Base-by-base conservation (phyloP, 2,329 filamentous ascomycete species). In the Neoscytalidium dimidiatum region DNA sequence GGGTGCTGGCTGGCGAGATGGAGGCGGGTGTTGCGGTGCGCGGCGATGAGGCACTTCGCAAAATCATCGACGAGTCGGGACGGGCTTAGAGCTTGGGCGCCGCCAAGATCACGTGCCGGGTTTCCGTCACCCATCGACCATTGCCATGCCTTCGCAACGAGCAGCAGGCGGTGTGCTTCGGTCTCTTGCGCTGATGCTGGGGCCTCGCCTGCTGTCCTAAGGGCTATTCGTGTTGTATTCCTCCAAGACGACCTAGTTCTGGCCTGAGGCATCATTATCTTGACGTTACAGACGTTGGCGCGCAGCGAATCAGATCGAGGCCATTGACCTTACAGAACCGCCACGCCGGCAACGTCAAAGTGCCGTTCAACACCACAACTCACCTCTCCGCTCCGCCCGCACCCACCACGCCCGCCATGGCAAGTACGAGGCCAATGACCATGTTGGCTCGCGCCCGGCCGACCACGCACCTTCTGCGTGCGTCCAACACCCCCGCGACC, bases 351-450 rank as follows among this genome's bases (percentile, higher is more conserved):
- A 60, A 60, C 56, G 56, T 35, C 56, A 60, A 60, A 48, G 56
- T 60, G 38, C 41, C 41, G 56, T n/a, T 60, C 41, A 57, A 43
- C 56, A 60, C 41, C 56, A 60, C 56, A 60, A 60, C 56, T 43
- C 41, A 31, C 56, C 56, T 35, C 56, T 48, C 56, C 56, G 56
- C 48, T 57, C 46, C 64, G 49, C 65, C 64, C 46, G 60, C 66
- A 57, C 52, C 66, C 66, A 46, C 56, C 56, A 60, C 64, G 58
- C 71, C 66, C 71, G 75, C 72, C 68, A 84, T 84, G 82, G 80
- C 82, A 71, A 77, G 77, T 72, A 77, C 79, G 69, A 79, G 79
- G 73, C 76, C 81, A 73, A 74, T 83, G 73, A 79, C 74, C 52
- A 79, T 79, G 74, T 77, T 84, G 71, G 78, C 78, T 69, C 80